Base-by-base conservation (phyloP, 1,139 yeast genomes). In the Zygoascus sp. region DNA sequence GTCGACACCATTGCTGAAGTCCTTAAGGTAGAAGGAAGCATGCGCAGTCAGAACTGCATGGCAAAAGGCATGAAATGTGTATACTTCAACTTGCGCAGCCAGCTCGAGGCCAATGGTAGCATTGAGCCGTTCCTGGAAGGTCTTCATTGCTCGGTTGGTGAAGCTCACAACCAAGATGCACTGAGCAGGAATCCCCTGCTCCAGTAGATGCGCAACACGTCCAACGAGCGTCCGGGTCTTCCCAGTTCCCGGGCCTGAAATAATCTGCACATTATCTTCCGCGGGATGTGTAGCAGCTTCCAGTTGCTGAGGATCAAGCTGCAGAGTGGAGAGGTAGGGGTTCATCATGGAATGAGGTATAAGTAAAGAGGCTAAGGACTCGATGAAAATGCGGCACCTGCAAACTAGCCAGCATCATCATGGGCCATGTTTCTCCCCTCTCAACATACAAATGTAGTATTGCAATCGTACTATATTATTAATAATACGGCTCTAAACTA, bases 211-310 rank as follows among this genome's bases (percentile, higher is more conserved):
- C 0, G 92, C 89, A 9, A 53, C 92, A 40, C 96, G 72, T 2
- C 88, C 75, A 0, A 86, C 80, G 41, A 90, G 67, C 2, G 90
- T 89, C 58, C 81, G 83, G 2, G 97, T 89, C 63, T 89, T 85
- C 3, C 76, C 76, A 1, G 81, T 84, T 1, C 97, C 97, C 0
- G 97, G 97, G 0, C 97, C 97, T 0, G 97, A 97, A 27, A 88
- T 73, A 22, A 89, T 79, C 62, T 87, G 95, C 32, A 88, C 68
- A 27, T 76, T 73, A 0, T 79, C 77, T 22, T 67, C 58, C 1
- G 68, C 59, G 0, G 81, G 76, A 3, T 80, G 71, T 1, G 75
- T 69, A 2, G 82, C 90, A 0, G 95, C 95, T 45, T 63, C 54
- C n/a, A 56, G 58, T 61, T 88, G 96, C 38, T 73, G 73, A 1